Percentiles rank a stretch among this genome's conserved stretches.
Evolutionary conservation across 2,329 filamentous ascomycete species (phyloP).

Genomic region (Cryphonectria carpinicola): DNA sequence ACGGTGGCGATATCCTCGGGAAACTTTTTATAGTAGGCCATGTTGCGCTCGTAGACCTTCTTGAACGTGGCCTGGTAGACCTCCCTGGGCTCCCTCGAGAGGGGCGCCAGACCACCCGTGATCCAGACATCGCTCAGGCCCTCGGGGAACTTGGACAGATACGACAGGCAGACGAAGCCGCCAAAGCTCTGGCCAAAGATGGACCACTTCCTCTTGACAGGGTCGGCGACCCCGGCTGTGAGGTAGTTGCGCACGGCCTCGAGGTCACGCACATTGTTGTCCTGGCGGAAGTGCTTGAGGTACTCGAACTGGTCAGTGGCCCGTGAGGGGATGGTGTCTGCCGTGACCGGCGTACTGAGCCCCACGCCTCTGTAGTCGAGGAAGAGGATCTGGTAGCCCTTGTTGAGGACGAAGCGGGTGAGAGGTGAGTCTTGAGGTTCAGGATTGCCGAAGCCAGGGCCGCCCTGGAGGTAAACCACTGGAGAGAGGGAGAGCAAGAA

Average conservation of each 20-base stretch:
- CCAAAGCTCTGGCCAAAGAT: conserved; percentile 92
- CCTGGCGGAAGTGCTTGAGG: conserved; percentile 82
- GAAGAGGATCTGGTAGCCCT: conserved; percentile 82
- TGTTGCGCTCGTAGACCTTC: conserved; percentile 73
- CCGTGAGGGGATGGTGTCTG: conserved; percentile 66
- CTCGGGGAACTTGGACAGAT: conserved; percentile 79
- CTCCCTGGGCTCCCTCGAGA: conserved; percentile 71
- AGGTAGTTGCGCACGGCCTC: conserved; percentile 82
- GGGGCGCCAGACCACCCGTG: conserved; percentile 80
- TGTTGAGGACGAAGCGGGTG: conserved; percentile 71
- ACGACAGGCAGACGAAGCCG: conserved; percentile 82
- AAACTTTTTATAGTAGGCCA: conserved; percentile 81
- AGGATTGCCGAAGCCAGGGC: conserved; percentile 78
- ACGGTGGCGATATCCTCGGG: conserved; percentile 77
- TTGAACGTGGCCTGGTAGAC: conserved; percentile 75
- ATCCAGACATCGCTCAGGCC: conserved; percentile 82
- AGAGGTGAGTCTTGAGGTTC: conserved; percentile 75
- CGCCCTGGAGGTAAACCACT: conserved; percentile 79
- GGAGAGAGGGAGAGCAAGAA: background rate
- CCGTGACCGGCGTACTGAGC: conserved; percentile 78
- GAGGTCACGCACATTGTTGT: conserved; percentile 86
- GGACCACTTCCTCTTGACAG: conserved; percentile 74
- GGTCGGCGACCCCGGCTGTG: conserved; percentile 68
- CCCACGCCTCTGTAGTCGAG: conserved; percentile 94
- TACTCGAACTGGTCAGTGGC: conserved; percentile 72